Conservation (phyloP, 139 green algal genomes). For the Chlorella sorokiniana region DNA sequence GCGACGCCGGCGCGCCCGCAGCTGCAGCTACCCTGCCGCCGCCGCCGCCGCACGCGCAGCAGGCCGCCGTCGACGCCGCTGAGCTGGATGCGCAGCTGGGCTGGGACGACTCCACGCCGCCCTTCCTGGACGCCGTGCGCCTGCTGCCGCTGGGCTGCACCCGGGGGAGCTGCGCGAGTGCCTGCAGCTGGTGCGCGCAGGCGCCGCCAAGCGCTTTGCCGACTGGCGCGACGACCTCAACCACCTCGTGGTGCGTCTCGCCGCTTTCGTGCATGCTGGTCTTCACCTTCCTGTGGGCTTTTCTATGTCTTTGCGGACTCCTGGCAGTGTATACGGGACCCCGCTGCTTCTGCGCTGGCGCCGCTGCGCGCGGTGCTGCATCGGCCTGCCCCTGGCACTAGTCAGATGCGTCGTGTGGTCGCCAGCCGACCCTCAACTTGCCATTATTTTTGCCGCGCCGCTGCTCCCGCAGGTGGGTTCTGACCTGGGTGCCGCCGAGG, state of each 20-base stretch:
- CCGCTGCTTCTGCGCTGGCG: too few species aligned
- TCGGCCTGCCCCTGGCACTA: too few species aligned
- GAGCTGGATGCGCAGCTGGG: slow-evolving; percentile 19
- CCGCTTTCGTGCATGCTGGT: background rate
- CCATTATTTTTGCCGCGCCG: background rate
- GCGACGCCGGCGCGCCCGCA: background rate
- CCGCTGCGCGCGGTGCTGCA: too few species aligned
- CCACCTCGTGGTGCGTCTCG: slow-evolving; percentile 42
- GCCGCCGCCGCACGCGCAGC: background rate
- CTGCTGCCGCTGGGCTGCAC: slow-evolving; percentile 44
- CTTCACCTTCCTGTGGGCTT: too few species aligned
- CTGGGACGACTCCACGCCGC: slow-evolving; percentile 26
- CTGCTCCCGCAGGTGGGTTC: slow-evolving; percentile 15
- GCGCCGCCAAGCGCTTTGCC: slow-evolving; percentile 42
- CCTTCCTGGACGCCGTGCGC: slow-evolving; percentile 36
- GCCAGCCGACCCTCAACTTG: too few species aligned
- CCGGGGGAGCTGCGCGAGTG: slow-evolving; percentile 35
- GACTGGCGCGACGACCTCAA: slow-evolving; percentile 30
- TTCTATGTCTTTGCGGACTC: too few species aligned
- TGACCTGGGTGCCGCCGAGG: background rate
- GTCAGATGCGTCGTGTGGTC: too few species aligned
- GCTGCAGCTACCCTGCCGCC: background rate
- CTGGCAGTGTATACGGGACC: too few species aligned
- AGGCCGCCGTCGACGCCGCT: background rate
- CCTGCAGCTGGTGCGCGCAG: slow-evolving; percentile 31